Base-by-base conservation (phyloP, 1,139 yeast genomes). In the Yamadazyma siamensis region DNA sequence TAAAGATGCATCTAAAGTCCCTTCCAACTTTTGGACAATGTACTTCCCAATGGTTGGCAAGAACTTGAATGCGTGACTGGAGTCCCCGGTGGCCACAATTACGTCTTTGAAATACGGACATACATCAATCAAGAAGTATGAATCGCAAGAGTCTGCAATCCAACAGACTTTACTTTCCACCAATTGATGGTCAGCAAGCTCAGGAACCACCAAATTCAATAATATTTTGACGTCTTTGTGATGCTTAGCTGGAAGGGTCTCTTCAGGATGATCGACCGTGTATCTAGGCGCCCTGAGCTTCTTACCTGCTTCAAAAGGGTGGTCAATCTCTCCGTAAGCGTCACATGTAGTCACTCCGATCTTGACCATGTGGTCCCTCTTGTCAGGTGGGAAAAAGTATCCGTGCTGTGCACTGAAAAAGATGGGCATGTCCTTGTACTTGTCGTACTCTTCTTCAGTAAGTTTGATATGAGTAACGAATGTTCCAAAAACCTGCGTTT, bases 11-110 rank as follows among this genome's bases (percentile, higher is more conserved):
- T 33, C 36, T 8, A 50, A 48, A 9, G 40, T 37, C 6, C 53
- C 55, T 29, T 49, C 46, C 18, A 59, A 32, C 15, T 40, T 44
- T 29, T 60, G 56, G 6, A 50, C 53, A 21, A 61, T 41, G 21
- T 49, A 59, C 32, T 49, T 52, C 2, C 68, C 68, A 19, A 61
- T 40, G 4, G 57, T 63, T 5, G 59, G 61, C 19, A 53, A 41
- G 44, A 59, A 56, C 40, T 60, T 59, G 44, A 59, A 60, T 2
- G 61, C 60, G 44, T 67, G 74, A 13, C 72, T 70, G 9, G 68
- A 61, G 3, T 71, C 76, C 24, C 75, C 75, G 33, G 66, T 55
- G 4, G 65, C 69, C 16, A 71, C 56, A 32, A 62, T 51, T 10
- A 70, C 51, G 24, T 58, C 56, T 21, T 56, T 44, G 21, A 49